Base-by-base conservation (phyloP, 106 monocot species). In the Dioscorea zingiberensis region DNA sequence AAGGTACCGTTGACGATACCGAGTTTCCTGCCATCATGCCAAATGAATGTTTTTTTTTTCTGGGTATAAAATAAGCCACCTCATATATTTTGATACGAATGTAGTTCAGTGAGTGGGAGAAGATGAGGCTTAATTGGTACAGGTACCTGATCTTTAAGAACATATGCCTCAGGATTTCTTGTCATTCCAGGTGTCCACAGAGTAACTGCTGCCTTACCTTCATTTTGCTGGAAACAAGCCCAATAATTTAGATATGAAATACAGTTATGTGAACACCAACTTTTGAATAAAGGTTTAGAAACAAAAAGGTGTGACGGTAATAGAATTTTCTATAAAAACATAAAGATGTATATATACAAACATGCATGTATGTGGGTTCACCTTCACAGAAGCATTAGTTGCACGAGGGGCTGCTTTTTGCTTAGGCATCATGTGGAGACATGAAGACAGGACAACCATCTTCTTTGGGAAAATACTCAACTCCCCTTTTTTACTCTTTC, bases 391-490 rank as follows among this genome's bases (percentile, higher is more conserved):
- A 67, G 73, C 47, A 65, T 53, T 75, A 63, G 60, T 83, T 21
- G 30, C 27, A 49, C 75, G 58, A 59, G 80, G 72, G 47, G 55
- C 83, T 61, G 78, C 77, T 73, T 84, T 89, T 62, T 91, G 82
- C 30, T 85, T 79, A 22, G 95, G 95, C 91, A 97, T 91, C 95
- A 97, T 97, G 45, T 97, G 95, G 71, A 97, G 95, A 54, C 95
- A 97, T 32, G 80, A 83, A 1, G 95, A 91, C 30, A 97, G 90
- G 32, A 97, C 91, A 24, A 70, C 47, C 78, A 97, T 77, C 29
- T 54, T 68, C 46, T 71, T 85, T 15, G 95, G 95, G 45, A 97
- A 91, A 62, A 94, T 76, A 76, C 94, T 94, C 10, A 94, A 78
- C 65, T 94, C 94, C 30, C 94, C 94, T 74, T 74, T 77, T 70